phyloP scores from a whole-genome alignment of 768 basidiomycete genomes.

The Mycena capillaripes region DNA sequence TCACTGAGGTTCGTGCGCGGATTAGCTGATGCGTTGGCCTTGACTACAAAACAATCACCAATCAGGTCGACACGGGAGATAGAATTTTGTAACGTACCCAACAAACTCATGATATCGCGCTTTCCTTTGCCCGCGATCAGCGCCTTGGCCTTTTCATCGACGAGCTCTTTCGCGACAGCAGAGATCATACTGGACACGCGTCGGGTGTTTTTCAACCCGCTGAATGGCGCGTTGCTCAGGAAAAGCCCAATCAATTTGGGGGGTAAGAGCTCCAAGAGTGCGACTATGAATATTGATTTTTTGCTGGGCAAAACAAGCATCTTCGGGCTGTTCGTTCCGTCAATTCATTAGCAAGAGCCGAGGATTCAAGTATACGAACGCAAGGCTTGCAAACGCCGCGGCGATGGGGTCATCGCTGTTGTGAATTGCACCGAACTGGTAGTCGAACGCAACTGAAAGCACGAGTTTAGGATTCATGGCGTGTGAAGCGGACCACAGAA shows the following conservation, averaged over 20 bases:
- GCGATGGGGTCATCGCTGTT: neutral
- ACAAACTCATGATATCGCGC: slow-evolving; percentile 68
- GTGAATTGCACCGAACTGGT: slow-evolving; percentile 19
- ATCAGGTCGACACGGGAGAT: neutral
- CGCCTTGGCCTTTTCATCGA: slow-evolving; percentile 63
- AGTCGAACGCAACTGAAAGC: slow-evolving; percentile 17
- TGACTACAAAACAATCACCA: slow-evolving; percentile 27
- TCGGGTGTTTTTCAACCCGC: slow-evolving; percentile 1
- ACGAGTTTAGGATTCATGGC: neutral
- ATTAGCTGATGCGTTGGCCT: slow-evolving; percentile 38
- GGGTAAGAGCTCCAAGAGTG: slow-evolving; percentile 7
- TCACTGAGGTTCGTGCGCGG: slow-evolving; percentile 35
- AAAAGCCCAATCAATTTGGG: neutral
- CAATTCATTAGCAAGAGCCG: neutral
- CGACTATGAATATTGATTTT: slow-evolving; percentile 1
- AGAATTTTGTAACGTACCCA: slow-evolving; percentile 52
- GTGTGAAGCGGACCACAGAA: neutral
- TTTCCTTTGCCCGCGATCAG: slow-evolving; percentile 62
- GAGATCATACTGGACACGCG: slow-evolving; percentile 48
- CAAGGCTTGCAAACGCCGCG: slow-evolving; percentile 7
- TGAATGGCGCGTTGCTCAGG: slow-evolving; percentile 6
- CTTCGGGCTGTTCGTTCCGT: neutral
- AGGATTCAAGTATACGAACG: neutral
- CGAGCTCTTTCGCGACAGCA: slow-evolving; percentile 61
- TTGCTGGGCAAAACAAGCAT: slow-evolving; percentile 3